These are phyloP conservation scores for Stagonosporopsis rhizophila DNA, from an alignment of 2,329 filamentous ascomycete genomes.

Conservation along the genomic window DNA sequence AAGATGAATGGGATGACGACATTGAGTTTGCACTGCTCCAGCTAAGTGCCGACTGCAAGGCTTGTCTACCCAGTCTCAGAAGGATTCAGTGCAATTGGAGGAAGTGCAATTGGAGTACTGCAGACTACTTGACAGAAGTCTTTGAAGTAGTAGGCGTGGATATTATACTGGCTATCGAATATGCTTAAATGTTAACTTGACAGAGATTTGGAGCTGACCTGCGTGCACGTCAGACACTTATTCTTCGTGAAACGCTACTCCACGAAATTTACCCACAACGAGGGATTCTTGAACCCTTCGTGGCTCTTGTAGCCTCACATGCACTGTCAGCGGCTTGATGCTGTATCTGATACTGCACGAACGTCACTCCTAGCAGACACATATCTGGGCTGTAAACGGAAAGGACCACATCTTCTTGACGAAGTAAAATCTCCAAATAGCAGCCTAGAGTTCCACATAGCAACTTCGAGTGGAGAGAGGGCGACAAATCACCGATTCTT, in stretches of 20 bases:
- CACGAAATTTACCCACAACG: neutral
- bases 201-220: neutral
- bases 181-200: neutral
- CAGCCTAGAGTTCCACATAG: too few relatives aligned
- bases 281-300: too few relatives aligned
- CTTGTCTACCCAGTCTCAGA: neutral
- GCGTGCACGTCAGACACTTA: neutral
- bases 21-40: constrained; percentile 16
- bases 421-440: too few relatives aligned
- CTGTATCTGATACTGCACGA: neutral
- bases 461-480: too few relatives aligned
- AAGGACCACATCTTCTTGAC: neutral
- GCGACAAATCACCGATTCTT: too few relatives aligned
- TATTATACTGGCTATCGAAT: neutral
- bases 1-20: constrained; percentile 28
- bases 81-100: constrained; percentile 7
- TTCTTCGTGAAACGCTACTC: neutral
- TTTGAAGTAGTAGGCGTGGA: neutral
- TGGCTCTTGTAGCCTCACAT: neutral
- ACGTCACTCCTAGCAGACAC: constrained; percentile 1
- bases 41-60: constrained; percentile 12
- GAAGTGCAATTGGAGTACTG: constrained; percentile 11
- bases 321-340: neutral
- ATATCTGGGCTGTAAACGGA: neutral
- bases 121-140: too few relatives aligned